Evolutionary conservation across 805 yeast genomes (phyloP), one percentile per base, ranked within the genome.

Genomic region (Nakazawaea holstii): DNA sequence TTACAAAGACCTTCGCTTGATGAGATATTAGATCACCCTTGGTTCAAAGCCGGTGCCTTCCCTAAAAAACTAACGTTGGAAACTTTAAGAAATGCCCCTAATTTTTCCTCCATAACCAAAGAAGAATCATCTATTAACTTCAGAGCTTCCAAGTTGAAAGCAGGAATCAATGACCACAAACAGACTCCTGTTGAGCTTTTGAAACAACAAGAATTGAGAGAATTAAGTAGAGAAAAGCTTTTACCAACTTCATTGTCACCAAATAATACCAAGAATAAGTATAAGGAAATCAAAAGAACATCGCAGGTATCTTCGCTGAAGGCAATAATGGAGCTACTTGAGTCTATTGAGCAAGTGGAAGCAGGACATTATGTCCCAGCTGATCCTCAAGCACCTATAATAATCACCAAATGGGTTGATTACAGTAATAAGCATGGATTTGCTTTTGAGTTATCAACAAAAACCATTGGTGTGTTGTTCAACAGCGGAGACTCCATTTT

Each of bases 401-500:
- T 87, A 51, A 81, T 92, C 38, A 86, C 95, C 51, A 91, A 92
- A 62, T 94, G 99, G 99, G 98, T 95, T 28, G 99, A 94, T 63
- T 94, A 92, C 63, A 86, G 97, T 27, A 90, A 91, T 68, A 89
- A 86, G 64, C 95, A 92, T 65, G 99, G 99, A 1, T 84, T 94
- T 60, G 87, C 97, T 4, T 94, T 92, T 64, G 96, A 94, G 61
- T 69, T 94, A 49, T 87, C 92, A 17, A 86, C 90, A 40, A 94
- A 92, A 50, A 87, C 86, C 54, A 87, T 89, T 55, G 98, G 97
- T 17, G 96, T 91, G 11, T 70, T 87, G 49, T 92, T 91, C 69
- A 87, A 88, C 55, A 92, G 88, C 57, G 86, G 87, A 15, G 82
- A 86, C 49, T 84, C 96, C 4, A 79, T 94, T 55, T 73, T 92